Base-by-base conservation (phyloP, 1,139 yeast species). In the Pichia sp. region DNA sequence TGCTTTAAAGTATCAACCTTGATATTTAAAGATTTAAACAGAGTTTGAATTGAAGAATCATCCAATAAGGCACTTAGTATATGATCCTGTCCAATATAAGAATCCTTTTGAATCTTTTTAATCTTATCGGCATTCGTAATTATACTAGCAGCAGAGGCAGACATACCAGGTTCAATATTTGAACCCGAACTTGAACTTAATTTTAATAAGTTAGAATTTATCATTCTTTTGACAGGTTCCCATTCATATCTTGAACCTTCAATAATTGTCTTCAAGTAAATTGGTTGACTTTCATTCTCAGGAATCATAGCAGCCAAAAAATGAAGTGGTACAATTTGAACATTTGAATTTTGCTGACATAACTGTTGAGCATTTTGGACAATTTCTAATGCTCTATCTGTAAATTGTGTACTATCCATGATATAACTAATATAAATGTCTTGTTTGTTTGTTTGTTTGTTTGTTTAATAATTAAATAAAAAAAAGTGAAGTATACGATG, bases 51-150 rank as follows among this genome's bases (percentile, higher is more conserved):
- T 3, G 85, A 72, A 4, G 77, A 66, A 58, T 90, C 97, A 37
- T 89, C 94, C 49, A 92, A 71, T 45, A 94, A 71, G 0, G 97
- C 97, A 53, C 88, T 73, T 46, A 94, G 71, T 18, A 92, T 70
- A 66, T 92, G 99, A 67, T 92, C 99, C 68, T 92, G 97, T 1
- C 96, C 98, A 51, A 92, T 78, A 62, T 79, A 92, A 35, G 82
- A 74, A 67, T 92, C 99, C 67, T 92, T 92, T 64, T 92, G 99
- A 59, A 85, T 86, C 46, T 80, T 74, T 67, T 85, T 85, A 57
- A 88, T 79, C 62, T 87, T 85, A 42, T 75, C 74, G 3, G 68
- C 65, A 20, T 57, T 56, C 37, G 51, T 59, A 18, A 64, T 43
- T 20, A 65, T 55, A 32, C 48, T 53, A 18, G 64, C 67, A 38